Percentiles rank a stretch among this genome's conserved stretches.
phyloP scores from a whole-genome alignment of 2,329 filamentous ascomycete genomes.

The Colletotrichum salicis region DNA sequence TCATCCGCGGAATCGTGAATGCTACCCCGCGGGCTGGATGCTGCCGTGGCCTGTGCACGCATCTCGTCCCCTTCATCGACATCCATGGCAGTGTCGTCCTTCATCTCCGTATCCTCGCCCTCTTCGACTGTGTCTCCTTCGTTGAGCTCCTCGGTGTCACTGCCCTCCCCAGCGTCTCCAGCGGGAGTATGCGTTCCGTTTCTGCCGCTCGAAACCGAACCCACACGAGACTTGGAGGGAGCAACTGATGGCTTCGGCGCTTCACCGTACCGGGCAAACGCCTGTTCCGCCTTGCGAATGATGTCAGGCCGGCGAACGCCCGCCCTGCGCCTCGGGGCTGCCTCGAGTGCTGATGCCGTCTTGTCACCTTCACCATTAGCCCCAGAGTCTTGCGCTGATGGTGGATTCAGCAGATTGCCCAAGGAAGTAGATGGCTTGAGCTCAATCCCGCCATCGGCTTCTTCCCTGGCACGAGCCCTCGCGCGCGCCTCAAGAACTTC shows the following conservation, averaged over 20 bases:
- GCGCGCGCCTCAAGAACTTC: constrained; percentile 57
- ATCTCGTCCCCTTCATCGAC: constrained; percentile 38
- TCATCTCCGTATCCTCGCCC: constrained; percentile 35
- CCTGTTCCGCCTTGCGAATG: constrained; percentile 70
- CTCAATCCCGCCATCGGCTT: constrained; percentile 50
- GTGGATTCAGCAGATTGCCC: constrained; percentile 55
- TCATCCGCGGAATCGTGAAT: constrained; percentile 74
- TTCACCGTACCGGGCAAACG: constrained; percentile 62
- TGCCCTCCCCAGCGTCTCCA: constrained; percentile 43
- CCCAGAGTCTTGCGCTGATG: constrained; percentile 52
- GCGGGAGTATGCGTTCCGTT: constrained; percentile 54
- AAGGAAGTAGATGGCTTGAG: constrained; percentile 49
- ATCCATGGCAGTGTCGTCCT: constrained; percentile 39
- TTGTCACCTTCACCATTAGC: constrained; percentile 52
- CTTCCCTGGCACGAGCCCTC: constrained; percentile 51
- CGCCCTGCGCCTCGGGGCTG: constrained; percentile 52
- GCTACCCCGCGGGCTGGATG: constrained; percentile 67
- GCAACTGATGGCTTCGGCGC: constrained; percentile 52
- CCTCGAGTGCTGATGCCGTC: constrained; percentile 49
- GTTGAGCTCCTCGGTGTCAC: constrained; percentile 52
- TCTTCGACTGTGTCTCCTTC: constrained; percentile 50
- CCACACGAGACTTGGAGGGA: constrained; percentile 57
- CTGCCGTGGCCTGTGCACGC: constrained; percentile 41
- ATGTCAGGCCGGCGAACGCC: constrained; percentile 67
- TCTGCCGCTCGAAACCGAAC: constrained; percentile 64